Evolutionary conservation across 805 yeast genomes (phyloP).

Genomic region (Starmerella etchellsii): DNA sequence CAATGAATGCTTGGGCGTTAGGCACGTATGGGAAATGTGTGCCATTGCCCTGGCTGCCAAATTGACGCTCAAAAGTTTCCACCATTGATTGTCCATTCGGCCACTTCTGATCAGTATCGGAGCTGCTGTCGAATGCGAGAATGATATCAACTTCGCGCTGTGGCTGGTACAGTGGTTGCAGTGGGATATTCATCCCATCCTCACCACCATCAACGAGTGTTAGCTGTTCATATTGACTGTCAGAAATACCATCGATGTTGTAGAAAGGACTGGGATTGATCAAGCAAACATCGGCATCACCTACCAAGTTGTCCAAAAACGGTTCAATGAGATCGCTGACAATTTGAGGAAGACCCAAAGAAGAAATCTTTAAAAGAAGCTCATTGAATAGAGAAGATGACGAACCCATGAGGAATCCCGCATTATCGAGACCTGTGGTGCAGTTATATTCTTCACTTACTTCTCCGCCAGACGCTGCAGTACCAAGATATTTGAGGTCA

Average conservation of each 20-base stretch:
- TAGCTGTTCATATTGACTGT: constrained; percentile 24
- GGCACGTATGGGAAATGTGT: constrained; percentile 18
- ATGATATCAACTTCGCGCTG: constrained; percentile 49
- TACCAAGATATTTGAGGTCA: constrained; percentile 57
- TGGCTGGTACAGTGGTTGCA: constrained; percentile 48
- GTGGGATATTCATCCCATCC: constrained; percentile 60
- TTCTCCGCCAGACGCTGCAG: constrained; percentile 46
- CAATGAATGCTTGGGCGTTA: constrained; percentile 35
- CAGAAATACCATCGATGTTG: constrained; percentile 14
- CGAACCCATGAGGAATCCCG: constrained; percentile 71
- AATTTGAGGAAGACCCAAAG: too few species aligned
- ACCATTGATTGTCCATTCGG: constrained; percentile 29
- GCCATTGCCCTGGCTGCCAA: constrained; percentile 7
- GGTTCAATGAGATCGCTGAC: constrained; percentile 27
- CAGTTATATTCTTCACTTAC: constrained; percentile 38
- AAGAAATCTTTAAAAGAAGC: constrained; percentile 37
- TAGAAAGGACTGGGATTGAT: constrained; percentile 62
- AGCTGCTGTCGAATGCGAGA: constrained; percentile 34
- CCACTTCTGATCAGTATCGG: constrained; percentile 26
- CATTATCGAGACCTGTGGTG: constrained; percentile 60
- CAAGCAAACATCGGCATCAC: constrained; percentile 42
- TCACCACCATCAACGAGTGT: constrained; percentile 66
- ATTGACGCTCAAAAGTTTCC: constrained; percentile 20
- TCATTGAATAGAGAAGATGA: constrained; percentile 71
- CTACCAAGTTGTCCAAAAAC: not conserved